Evolutionary conservation across 345 rosid species (phyloP).

Genomic region (Eucalyptus shirleyi): DNA sequence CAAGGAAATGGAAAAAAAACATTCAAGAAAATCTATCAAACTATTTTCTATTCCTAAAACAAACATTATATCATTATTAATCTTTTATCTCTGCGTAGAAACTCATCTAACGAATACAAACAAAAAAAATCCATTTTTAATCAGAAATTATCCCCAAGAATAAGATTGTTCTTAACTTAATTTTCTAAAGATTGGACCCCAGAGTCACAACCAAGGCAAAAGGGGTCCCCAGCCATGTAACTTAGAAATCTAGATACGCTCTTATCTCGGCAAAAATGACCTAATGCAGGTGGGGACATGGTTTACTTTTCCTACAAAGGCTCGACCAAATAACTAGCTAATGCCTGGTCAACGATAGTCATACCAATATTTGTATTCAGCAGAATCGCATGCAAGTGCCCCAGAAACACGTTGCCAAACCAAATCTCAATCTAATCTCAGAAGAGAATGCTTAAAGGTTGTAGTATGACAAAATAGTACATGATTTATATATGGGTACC

Average conservation of each 20-base stretch:
- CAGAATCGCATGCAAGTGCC: not conserved
- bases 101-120: not conserved
- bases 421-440: not conserved
- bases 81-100: too few relatives aligned
- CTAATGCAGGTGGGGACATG: not conserved
- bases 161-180: not conserved
- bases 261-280: not conserved
- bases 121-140: too few relatives aligned
- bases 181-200: not conserved
- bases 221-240: not conserved
- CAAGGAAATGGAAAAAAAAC: too few relatives aligned
- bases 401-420: not conserved
- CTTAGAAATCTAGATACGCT: not conserved
- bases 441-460: not conserved
- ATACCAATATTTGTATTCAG: not conserved
- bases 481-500: not conserved
- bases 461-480: not conserved
- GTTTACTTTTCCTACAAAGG: not conserved
- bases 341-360: not conserved
- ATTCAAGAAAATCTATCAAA: not conserved
- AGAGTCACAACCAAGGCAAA: not conserved
- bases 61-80: not conserved
- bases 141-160: not conserved
- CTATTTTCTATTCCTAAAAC: too few relatives aligned
- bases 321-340: not conserved